Percentiles rank a stretch among this genome's conserved stretches.
Evolutionary conservation across 345 rosid genomes (phyloP).

Genomic region (Populus alba): DNA sequence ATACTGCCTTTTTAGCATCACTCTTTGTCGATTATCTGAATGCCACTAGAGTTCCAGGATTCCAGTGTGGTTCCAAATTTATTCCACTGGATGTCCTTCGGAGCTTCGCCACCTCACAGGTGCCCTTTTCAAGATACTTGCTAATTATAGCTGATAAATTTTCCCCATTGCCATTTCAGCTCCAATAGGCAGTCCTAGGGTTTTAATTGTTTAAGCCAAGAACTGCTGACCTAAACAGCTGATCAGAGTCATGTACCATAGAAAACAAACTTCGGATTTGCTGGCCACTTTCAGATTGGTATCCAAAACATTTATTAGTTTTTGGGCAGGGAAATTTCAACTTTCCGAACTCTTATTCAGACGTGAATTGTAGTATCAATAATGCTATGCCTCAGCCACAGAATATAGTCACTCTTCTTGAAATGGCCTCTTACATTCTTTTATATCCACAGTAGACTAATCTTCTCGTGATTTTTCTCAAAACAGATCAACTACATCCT

Average conservation of each 20-base stretch:
- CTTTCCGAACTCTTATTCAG: not conserved
- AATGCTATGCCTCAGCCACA: not conserved
- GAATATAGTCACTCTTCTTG: not conserved
- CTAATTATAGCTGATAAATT: not conserved
- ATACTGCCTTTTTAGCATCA: slow-evolving; percentile 74
- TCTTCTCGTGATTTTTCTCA: not conserved
- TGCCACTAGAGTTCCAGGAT: slow-evolving; percentile 60
- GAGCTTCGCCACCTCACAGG: slow-evolving; percentile 71
- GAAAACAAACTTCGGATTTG: not conserved
- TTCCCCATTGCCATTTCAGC: not conserved
- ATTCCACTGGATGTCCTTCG: slow-evolving; percentile 34
- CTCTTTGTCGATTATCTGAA: slow-evolving; percentile 74
- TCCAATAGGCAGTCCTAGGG: not conserved
- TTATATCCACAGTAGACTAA: not conserved
- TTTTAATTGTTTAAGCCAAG: not conserved
- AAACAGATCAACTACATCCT: slow-evolving; percentile 69
- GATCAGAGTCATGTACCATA: not conserved
- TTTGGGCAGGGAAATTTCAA: not conserved
- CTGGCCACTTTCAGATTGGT: not conserved
- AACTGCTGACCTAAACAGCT: not conserved
- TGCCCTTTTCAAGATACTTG: slow-evolving; percentile 9
- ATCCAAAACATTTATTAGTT: not conserved
- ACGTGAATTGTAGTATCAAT: not conserved
- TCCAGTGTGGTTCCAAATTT: slow-evolving; percentile 56
- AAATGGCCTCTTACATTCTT: not conserved